Conservation (phyloP, 169 alveolate genomes). For the Amoebophrya sp. region DNA sequence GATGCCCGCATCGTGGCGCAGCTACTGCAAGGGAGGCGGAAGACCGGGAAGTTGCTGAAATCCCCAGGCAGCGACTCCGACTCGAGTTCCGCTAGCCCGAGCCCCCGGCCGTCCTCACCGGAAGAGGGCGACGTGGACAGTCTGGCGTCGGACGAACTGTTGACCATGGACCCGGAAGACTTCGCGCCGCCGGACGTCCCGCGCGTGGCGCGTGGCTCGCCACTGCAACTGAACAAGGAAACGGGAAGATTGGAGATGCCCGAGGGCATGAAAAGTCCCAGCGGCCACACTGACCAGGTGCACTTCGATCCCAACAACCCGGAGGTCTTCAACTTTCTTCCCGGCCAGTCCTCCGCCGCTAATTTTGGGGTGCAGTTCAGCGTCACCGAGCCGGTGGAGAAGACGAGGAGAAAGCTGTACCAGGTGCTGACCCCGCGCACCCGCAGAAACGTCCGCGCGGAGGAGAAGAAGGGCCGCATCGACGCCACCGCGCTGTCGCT, state of each 20-base stretch:
- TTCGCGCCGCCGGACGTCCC: neutral
- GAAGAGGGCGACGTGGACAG: neutral
- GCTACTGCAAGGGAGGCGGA: neutral
- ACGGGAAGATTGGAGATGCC: no score
- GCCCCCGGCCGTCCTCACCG: neutral
- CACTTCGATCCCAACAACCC: no score
- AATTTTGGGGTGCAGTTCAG: no score
- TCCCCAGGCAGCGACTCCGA: neutral
- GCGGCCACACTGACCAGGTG: no score
- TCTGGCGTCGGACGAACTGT: neutral
- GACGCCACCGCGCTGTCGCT: neutral
- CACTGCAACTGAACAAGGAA: no score
- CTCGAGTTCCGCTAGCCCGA: neutral
- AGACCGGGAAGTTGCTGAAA: neutral
- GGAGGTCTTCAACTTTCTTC: no score
- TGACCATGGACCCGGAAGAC: neutral
- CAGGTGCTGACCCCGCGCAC: neutral
- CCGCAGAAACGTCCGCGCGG: neutral
- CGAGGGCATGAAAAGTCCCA: no score
- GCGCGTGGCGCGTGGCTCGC: no score
- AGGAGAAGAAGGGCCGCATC: neutral
- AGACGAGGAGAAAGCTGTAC: neutral
- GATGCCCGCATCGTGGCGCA: neutral
- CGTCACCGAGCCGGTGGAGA: neutral
- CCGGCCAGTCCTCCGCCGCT: no score